Base-by-base conservation (phyloP, 169 alveolate species). In the Nephromyces sp. region DNA sequence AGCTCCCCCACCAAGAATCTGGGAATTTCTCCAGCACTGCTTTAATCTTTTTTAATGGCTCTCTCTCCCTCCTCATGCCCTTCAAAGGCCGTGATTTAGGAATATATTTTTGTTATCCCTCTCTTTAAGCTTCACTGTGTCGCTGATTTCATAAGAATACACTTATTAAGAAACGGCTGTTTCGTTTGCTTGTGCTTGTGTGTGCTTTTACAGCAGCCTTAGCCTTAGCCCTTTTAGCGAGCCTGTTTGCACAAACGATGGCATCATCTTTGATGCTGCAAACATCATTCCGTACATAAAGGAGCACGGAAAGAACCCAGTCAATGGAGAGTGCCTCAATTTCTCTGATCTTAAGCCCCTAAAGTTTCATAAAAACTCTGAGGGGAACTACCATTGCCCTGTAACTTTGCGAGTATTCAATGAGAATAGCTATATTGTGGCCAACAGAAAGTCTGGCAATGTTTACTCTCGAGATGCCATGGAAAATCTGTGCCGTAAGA, bases 321-420 rank as follows among this genome's bases (percentile, higher is more conserved):
- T 93, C 28, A 91, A 88, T 32, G 95, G 93, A 1, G 81, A 78
- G 30, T 89, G 92, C 33, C 76, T 92, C 66, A 79, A 82, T 65
- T 70, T 82, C 8, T 61, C 67, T 27, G 95, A 92, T 43, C 75
- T 92, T 27, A 75, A 84, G 6, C 81, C 86, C 28, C 78, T 92
- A 0, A 66, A 75, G 27, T 90, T 89, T 74, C 82, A 84, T 74
- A 87, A 87, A 70, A 91, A 92, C 75, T 89, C 85, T 21, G 57
- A 87, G 57, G 91, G 87, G 61, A 89, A 89, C 68, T 91, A 82
- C 68, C 94, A 91, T 80, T 92, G 96, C 80, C 97, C 98, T 6
- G 79, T 93, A 32, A 87, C 97, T 15, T 84, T 83, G 71, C 91
- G 90, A 77, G 87, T 82, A 64, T 92, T 93, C 79, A 90, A 89